A percentile compares a stretch with the other conserved stretches of the same genome.
Evolutionary conservation across 768 basidiomycete genomes (phyloP).

Genomic region (Boletus fagicola): DNA sequence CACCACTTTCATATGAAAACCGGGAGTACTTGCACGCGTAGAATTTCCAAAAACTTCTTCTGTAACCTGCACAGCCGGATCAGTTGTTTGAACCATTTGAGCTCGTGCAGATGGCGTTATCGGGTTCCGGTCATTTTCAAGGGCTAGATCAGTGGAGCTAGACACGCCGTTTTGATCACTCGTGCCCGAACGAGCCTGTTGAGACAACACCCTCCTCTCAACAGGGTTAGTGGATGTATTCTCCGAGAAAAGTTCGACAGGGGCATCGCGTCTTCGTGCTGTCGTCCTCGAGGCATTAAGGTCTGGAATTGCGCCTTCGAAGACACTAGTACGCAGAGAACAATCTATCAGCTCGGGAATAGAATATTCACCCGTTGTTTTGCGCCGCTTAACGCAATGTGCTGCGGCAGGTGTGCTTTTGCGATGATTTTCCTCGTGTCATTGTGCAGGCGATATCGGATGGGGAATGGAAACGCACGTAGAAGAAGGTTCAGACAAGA

Average conservation of each 20-base stretch:
- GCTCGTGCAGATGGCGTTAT: background rate
- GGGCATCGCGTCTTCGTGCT: slow-evolving; percentile 2
- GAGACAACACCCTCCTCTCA: background rate
- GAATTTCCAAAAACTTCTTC: background rate
- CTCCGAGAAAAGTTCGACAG: background rate
- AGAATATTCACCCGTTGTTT: background rate
- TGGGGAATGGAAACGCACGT: slow-evolving; percentile 16
- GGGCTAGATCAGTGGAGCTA: slow-evolving; percentile 12
- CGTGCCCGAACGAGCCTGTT: background rate
- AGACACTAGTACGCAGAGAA: background rate
- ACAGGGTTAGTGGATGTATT: background rate
- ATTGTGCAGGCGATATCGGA: background rate
- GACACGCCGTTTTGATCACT: slow-evolving; percentile 5
- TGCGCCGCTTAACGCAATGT: slow-evolving; percentile 8
- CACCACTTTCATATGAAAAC: background rate
- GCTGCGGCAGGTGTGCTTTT: background rate
- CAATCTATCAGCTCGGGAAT: background rate
- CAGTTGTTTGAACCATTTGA: slow-evolving; percentile 1
- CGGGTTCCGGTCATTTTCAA: background rate
- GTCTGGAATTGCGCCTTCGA: background rate
- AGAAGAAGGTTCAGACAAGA: background rate
- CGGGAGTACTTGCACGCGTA: background rate
- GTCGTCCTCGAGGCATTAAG: background rate
- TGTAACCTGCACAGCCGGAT: slow-evolving; percentile 3
- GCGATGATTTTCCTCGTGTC: background rate